These are phyloP conservation scores for Beauveria australis DNA, from an alignment of 2,329 filamentous ascomycete genomes.

Conservation along the genomic window DNA sequence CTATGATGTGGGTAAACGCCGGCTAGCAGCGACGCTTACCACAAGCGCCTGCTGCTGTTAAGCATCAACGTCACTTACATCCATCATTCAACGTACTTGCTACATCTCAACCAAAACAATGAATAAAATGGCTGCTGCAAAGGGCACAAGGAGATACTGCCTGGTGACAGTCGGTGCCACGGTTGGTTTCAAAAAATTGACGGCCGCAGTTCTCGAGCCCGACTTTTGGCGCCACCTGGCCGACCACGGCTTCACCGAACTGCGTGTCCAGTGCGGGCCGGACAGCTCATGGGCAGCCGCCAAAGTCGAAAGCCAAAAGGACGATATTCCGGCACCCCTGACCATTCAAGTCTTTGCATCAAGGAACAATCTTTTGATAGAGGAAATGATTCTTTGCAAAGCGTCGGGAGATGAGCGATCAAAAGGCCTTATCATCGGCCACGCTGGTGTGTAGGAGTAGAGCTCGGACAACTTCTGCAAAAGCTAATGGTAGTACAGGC, in stretches of 20 bases:
- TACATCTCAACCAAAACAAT: background rate
- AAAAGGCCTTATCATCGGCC: constrained; percentile 73
- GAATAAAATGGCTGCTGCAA: constrained; percentile 1
- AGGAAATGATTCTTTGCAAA: constrained; percentile 48
- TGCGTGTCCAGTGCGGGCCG: constrained; percentile 75
- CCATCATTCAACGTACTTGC: background rate
- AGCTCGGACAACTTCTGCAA: background rate
- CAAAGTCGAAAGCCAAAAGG: constrained; percentile 14
- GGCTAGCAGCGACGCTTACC: background rate
- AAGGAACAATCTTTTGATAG: constrained; percentile 26
- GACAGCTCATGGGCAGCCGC: constrained; percentile 38
- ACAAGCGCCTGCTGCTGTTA: constrained; percentile 11
- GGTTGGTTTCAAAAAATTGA: constrained; percentile 67
- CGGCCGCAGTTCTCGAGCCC: constrained; percentile 55
- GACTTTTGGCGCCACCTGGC: constrained; percentile 55
- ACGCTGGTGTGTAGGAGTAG: constrained; percentile 61
- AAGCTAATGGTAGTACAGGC: constrained; percentile 40
- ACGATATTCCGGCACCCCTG: constrained; percentile 20
- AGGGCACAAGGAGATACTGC: constrained; percentile 36
- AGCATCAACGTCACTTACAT: constrained; percentile 4
- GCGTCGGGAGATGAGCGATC: constrained; percentile 34
- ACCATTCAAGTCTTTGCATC: constrained; percentile 24
- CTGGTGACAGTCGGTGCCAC: constrained; percentile 93
- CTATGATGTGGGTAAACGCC: background rate
- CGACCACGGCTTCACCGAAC: constrained; percentile 55